Conservation (phyloP, 2,329 filamentous ascomycete species). For the Diplodia scrobiculata region DNA sequence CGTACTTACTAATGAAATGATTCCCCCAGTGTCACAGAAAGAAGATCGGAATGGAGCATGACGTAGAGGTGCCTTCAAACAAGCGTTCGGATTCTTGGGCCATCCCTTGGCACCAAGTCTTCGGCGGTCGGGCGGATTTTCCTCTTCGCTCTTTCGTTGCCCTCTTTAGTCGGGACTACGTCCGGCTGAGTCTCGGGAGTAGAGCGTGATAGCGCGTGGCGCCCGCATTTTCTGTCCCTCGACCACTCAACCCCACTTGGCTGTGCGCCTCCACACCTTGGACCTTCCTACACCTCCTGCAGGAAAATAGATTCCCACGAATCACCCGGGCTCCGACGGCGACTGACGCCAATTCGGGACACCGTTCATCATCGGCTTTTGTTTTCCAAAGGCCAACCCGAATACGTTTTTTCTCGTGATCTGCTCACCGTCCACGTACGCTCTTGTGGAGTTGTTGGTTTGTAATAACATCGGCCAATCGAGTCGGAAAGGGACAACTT, state of each 20-base stretch:
- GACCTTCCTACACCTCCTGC: conserved; percentile 5
- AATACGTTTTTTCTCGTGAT: neutral
- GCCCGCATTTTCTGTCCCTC: neutral
- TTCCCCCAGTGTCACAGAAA: neutral
- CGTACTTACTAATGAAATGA: conserved; percentile 12
- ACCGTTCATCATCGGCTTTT: neutral
- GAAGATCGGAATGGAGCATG: neutral
- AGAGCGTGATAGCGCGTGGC: too few relatives aligned
- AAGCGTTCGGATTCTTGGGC: conserved; percentile 7
- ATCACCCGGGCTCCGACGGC: neutral
- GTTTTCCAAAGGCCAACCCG: neutral
- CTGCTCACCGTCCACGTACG: neutral
- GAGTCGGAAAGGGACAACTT: neutral
- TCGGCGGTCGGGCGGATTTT: neutral
- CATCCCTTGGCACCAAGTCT: neutral
- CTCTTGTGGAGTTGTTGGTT: neutral
- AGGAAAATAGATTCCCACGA: conserved; percentile 15
- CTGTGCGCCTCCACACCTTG: conserved; percentile 18
- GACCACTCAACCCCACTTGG: conserved; percentile 12
- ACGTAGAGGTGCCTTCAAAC: neutral
- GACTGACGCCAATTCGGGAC: neutral
- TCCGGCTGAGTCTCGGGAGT: conserved; percentile 4
- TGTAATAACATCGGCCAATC: neutral
- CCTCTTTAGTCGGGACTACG: neutral
- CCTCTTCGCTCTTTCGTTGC: too few relatives aligned